Percentiles rank a stretch among this genome's conserved stretches.
Evolutionary conservation across 371 early-diverging fungal species (phyloP).

Genomic region (Zychaea mexicana): DNA sequence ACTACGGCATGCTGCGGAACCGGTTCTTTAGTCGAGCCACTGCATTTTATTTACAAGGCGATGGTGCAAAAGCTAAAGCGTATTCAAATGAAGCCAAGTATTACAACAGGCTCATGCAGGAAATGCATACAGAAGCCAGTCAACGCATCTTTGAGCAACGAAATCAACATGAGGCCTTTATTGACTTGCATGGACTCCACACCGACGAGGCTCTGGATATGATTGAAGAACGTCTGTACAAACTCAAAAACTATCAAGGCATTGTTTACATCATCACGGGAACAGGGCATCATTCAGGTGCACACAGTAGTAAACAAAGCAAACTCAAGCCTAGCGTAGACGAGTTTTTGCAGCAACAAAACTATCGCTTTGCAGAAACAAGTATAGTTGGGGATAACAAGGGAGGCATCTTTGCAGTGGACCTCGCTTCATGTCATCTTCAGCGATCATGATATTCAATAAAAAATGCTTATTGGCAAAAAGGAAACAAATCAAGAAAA

Average conservation of each 20-base stretch:
- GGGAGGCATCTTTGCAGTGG: conserved; percentile 49
- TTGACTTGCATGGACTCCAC: conserved; percentile 68
- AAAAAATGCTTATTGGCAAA: too few relatives aligned
- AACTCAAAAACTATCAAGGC: conserved; percentile 33
- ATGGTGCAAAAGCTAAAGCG: conserved; percentile 55
- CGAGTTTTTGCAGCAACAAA: conserved; percentile 27
- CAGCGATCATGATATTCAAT: background rate
- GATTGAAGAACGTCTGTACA: conserved; percentile 50
- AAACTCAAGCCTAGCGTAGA: conserved; percentile 46
- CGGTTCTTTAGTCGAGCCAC: conserved; percentile 60
- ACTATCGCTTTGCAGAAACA: conserved; percentile 48
- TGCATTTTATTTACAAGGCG: conserved; percentile 56
- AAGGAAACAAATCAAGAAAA: too few relatives aligned
- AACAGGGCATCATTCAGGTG: conserved; percentile 35
- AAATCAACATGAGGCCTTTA: conserved; percentile 54
- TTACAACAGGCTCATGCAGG: conserved; percentile 60
- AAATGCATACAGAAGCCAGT: conserved; percentile 60
- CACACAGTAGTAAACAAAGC: conserved; percentile 40
- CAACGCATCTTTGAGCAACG: conserved; percentile 56
- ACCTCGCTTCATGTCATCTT: background rate
- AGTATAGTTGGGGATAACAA: conserved; percentile 42
- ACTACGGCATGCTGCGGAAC: conserved; percentile 58
- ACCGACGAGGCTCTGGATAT: conserved; percentile 59
- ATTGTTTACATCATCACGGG: conserved; percentile 27
- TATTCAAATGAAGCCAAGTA: conserved; percentile 59